phyloP scores from a whole-genome alignment of 805 yeast genomes.

The Komagataella populi region DNA sequence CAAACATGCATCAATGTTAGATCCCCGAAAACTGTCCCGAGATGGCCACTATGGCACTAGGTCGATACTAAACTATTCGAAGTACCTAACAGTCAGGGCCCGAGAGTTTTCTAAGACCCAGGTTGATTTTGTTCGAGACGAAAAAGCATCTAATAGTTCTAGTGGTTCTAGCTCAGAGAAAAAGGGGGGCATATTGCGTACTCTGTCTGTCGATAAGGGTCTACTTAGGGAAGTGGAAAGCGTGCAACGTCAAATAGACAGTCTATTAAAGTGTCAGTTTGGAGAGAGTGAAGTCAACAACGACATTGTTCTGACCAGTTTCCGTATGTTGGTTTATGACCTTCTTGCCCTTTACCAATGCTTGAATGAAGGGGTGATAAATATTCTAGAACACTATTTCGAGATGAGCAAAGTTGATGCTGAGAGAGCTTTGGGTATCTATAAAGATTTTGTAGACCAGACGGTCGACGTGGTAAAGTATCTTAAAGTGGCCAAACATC shows the following conservation, averaged over 20 bases:
- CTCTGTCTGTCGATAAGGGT: slow-evolving; percentile 61
- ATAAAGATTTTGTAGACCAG: slow-evolving; percentile 72
- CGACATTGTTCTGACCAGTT: slow-evolving; percentile 74
- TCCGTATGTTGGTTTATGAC: slow-evolving; percentile 83
- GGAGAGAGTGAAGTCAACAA: slow-evolving; percentile 72
- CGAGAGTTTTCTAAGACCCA: slow-evolving; percentile 51
- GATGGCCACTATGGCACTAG: slow-evolving; percentile 21
- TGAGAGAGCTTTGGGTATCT: slow-evolving; percentile 70
- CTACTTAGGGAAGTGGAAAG: slow-evolving; percentile 74
- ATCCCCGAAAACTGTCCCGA: slow-evolving; percentile 24
- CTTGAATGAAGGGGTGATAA: slow-evolving; percentile 91
- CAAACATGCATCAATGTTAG: slow-evolving; percentile 47
- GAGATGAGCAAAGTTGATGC: slow-evolving; percentile 85
- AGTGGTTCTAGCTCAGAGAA: slow-evolving; percentile 25
- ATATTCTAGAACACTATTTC: slow-evolving; percentile 84
- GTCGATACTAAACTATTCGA: slow-evolving; percentile 50
- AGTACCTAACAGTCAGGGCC: slow-evolving; percentile 57
- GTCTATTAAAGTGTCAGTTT: slow-evolving; percentile 61
- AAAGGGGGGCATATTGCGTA: slow-evolving; percentile 47
- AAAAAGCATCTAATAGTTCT: slow-evolving; percentile 15
- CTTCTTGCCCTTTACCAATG: slow-evolving; percentile 76
- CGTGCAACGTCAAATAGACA: slow-evolving; percentile 69
- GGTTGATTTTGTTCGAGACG: slow-evolving; percentile 71
- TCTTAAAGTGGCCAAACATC: slow-evolving; percentile 77
- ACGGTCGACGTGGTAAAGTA: slow-evolving; percentile 82